Evolutionary conservation across 768 basidiomycete genomes (phyloP), one percentile per base, ranked within the genome.

Genomic region (Chalciporus pseudorubinellus): DNA sequence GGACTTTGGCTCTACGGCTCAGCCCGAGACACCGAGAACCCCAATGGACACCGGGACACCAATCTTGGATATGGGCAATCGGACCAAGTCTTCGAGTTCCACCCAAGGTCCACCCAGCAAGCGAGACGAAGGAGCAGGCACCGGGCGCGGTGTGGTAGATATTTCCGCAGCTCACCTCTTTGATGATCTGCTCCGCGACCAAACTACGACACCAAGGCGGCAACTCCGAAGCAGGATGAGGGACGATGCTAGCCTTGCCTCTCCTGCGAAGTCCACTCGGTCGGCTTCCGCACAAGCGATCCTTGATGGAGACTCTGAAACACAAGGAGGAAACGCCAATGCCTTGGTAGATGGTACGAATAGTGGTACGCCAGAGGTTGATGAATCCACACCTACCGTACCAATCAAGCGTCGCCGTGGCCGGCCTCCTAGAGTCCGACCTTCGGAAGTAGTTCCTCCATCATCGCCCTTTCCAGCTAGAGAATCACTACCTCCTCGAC

Each of bases 361-460:
- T 24, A 47, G 13, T 38, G 46, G 18, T 22, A 26, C 44, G 42
- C 54, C 40, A 34, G 39, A 44, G 18, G 43, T 22, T 24, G 61
- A 52, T 11, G 58, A 46, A 12, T 29, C 6, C n/a, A 39, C 44
- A 6, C 24, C 55, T 14, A 39, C 43, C 26, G 20, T 59, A 2
- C 45, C 52, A 38, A 40, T 24, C 56, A 77, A 76, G 46, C 70
- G 66, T 40, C 68, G 62, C 19, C 66, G 70, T 42, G 67, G 65
- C 26, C 72, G 69, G 3, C 65, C 63, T 38, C 52, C 69, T 9
- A 63, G 72, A 39, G 51, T 53, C 13, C 62, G 64, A 38, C 51
- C 46, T 2, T 51, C 57, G 20, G 60, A 55, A 43, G 40, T 48
- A 22, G 16, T 21, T 9, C 34, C 42, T 21, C 36, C 29, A 26